phyloP scores from a whole-genome alignment of 192 early-diverging fungal species.

The Backusella mclennaniae region DNA sequence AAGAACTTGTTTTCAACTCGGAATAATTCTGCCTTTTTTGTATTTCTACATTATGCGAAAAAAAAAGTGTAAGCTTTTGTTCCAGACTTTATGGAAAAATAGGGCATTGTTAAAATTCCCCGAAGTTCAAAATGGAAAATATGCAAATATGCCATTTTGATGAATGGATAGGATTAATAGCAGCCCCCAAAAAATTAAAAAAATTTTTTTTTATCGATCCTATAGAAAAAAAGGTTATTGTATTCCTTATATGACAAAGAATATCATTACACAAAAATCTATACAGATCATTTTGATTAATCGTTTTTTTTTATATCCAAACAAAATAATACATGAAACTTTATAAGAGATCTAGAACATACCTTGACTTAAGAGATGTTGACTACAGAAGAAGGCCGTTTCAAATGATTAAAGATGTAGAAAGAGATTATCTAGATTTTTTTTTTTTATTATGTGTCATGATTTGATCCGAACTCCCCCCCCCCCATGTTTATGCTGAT shows the following conservation, averaged over 20 bases:
- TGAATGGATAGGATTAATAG: not conserved
- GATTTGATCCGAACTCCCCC: not conserved
- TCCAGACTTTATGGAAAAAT: not conserved
- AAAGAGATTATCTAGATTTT: not conserved
- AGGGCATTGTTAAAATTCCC: not conserved
- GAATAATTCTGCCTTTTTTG: too few species aligned
- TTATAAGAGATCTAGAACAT: not conserved
- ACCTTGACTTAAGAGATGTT: not conserved
- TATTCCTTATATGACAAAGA: not conserved
- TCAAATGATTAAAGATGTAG: not conserved
- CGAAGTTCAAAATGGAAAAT: not conserved
- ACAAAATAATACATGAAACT: not conserved
- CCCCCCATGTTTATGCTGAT: not conserved
- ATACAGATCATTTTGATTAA: not conserved
- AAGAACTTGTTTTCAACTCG: too few species aligned
- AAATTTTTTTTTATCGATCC: not conserved
- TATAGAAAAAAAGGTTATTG: slow-evolving; percentile 1
- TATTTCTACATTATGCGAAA: too few species aligned
- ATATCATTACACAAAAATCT: not conserved
- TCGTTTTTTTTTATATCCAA: not conserved
- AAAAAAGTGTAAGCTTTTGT: not conserved
- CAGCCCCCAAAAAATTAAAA: not conserved
- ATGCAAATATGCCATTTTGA: not conserved
- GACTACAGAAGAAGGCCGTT: not conserved
- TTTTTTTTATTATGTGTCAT: not conserved